phyloP scores from a whole-genome alignment of 1,139 yeast species.

The Pichia sp. region DNA sequence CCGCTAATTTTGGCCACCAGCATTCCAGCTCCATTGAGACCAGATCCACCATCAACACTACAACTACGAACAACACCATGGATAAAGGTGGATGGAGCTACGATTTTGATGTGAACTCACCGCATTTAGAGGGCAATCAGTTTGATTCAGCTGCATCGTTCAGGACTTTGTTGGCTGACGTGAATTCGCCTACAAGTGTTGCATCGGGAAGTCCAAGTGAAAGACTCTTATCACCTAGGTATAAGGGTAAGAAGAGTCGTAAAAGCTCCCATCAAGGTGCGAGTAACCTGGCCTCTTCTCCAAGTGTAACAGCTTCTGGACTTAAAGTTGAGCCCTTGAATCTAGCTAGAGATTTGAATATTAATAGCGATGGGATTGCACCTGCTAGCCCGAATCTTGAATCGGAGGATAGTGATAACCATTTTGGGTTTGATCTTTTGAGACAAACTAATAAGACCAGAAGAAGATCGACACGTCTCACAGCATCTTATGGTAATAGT shows the following conservation, averaged over 20 bases:
- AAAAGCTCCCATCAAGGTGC: slow-evolving; percentile 4
- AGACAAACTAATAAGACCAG: slow-evolving; percentile 14
- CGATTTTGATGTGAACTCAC: slow-evolving; percentile 13
- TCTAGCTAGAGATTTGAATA: slow-evolving; percentile 13
- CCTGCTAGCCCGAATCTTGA: slow-evolving; percentile 11
- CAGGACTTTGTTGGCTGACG: slow-evolving; percentile 16
- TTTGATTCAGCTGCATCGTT: slow-evolving; percentile 16
- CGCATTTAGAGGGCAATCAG: slow-evolving; percentile 11
- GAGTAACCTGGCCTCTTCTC: too few species aligned
- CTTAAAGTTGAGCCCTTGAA: slow-evolving; percentile 14
- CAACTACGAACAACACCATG: slow-evolving; percentile 5
- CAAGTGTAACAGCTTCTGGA: too few species aligned
- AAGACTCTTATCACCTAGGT: slow-evolving; percentile 9
- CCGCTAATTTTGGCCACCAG: slow-evolving; percentile 24
- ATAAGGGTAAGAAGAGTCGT: slow-evolving; percentile 7
- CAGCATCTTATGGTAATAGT: slow-evolving; percentile 14
- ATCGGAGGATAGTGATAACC: slow-evolving; percentile 11
- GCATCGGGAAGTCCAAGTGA: slow-evolving; percentile 2
- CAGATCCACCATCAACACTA: slow-evolving; percentile 29
- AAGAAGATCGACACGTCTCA: slow-evolving; percentile 14
- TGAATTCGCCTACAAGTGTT: slow-evolving; percentile 11
- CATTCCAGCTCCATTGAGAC: slow-evolving; percentile 34
- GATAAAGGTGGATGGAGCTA: slow-evolving; percentile 11
- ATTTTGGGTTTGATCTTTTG: slow-evolving; percentile 17
- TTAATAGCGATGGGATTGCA: slow-evolving; percentile 2